Evolutionary conservation across 305 asterid species (phyloP).

Genomic region (Fraxinus greggii): DNA sequence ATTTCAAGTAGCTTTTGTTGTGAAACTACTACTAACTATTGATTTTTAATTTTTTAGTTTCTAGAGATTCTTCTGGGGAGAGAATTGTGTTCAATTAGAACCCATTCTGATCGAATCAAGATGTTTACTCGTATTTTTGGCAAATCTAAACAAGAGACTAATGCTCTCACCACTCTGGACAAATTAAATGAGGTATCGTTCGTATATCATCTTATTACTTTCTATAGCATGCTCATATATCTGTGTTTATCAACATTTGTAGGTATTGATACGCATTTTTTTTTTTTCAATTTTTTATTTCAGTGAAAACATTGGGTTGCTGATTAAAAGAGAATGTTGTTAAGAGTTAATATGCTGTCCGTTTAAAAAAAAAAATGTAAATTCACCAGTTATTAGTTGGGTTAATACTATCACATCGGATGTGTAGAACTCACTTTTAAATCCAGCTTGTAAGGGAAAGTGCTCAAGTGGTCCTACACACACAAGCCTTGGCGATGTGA

Average conservation of each 20-base stretch:
- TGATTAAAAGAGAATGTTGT: not conserved
- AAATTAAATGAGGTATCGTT: conserved; percentile 32
- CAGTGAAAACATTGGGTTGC: not conserved
- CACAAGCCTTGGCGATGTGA: not conserved
- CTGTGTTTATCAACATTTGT: not conserved
- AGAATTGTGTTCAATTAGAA: not conserved
- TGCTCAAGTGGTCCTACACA: not conserved
- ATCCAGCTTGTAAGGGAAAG: not conserved
- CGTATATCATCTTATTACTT: not conserved
- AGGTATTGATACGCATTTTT: not conserved
- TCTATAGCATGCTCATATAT: not conserved
- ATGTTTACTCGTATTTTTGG: conserved; percentile 33
- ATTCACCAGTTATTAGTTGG: not conserved
- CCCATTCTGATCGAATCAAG: not conserved
- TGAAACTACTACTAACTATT: not conserved
- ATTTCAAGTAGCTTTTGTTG: not conserved
- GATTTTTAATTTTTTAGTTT: not conserved
- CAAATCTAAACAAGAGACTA: conserved; percentile 28
- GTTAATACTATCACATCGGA: not conserved
- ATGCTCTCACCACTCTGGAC: conserved; percentile 32
- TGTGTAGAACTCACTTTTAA: not conserved
- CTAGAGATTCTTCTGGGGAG: not conserved
- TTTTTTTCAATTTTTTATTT: not conserved
- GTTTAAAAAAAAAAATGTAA: not conserved
- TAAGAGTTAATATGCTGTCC: not conserved